Conservation (phyloP, 176 grass and related monocot genomes). For the Aegilops longissima region DNA sequence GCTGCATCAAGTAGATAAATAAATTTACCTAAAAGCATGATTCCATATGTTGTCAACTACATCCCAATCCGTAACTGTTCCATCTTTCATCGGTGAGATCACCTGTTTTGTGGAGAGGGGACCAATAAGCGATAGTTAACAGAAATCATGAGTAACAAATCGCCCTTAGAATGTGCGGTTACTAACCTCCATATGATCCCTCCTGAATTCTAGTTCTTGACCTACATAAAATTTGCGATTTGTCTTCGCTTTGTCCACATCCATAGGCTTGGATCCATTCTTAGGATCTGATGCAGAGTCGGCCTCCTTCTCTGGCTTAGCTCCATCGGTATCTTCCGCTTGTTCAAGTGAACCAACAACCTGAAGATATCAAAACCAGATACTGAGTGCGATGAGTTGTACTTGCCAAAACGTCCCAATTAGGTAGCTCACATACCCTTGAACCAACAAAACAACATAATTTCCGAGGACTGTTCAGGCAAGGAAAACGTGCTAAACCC, state of each 20-base stretch:
- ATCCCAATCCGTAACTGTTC: constrained; percentile 93
- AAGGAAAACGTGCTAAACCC: not conserved
- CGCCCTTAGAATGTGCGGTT: not conserved
- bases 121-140: constrained; percentile 21
- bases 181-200: constrained; percentile 95
- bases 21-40: constrained; percentile 90
- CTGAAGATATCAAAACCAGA: constrained; percentile 46
- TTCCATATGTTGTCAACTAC: constrained; percentile 97
- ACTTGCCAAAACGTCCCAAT: not conserved
- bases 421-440: not conserved
- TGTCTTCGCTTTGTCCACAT: constrained; percentile 72
- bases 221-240: constrained; percentile 89
- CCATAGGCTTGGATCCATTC: constrained; percentile 64
- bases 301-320: constrained; percentile 73
- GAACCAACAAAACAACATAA: not conserved
- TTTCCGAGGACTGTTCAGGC: not conserved
- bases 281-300: constrained; percentile 74
- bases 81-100: constrained; percentile 94
- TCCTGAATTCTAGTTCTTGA: constrained; percentile 91
- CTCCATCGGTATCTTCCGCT: constrained; percentile 49
- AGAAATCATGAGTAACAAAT: constrained; percentile 10
- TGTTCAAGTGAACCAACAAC: constrained; percentile 89
- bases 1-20: not conserved
- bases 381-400: not conserved
- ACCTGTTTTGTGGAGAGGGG: constrained; percentile 48